A percentile compares a stretch with the other conserved stretches of the same genome.
Evolutionary conservation across 1,284 basidiomycete species (phyloP).

Genomic region (Pholiota adiposa): DNA sequence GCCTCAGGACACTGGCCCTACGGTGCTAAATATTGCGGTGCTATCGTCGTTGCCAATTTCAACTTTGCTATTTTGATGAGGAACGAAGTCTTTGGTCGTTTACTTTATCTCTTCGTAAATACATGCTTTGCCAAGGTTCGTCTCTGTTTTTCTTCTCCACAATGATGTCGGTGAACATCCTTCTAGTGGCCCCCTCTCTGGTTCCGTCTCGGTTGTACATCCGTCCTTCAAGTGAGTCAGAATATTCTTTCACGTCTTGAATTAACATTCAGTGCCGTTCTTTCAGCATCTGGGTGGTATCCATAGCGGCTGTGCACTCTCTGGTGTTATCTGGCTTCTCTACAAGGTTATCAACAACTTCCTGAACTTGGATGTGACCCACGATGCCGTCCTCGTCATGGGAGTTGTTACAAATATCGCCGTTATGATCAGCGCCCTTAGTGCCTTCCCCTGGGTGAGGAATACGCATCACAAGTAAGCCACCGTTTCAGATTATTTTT

Average conservation of each 20-base stretch:
- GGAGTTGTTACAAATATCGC: conserved; percentile 62
- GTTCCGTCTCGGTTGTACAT: conserved; percentile 72
- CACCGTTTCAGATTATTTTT: conserved; percentile 11
- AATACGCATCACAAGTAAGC: conserved; percentile 79
- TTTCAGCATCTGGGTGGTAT: conserved; percentile 74
- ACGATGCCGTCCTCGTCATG: conserved; percentile 58
- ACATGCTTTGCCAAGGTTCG: conserved; percentile 64
- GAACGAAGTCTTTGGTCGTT: conserved; percentile 60
- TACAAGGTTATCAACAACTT: conserved; percentile 63
- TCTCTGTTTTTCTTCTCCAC: background rate
- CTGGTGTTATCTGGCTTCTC: conserved; percentile 68
- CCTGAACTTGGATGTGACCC: conserved; percentile 47
- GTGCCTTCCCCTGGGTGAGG: conserved; percentile 74
- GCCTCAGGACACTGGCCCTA: conserved; percentile 70
- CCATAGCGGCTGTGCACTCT: conserved; percentile 73
- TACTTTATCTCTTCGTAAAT: conserved; percentile 57
- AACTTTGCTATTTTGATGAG: conserved; percentile 54
- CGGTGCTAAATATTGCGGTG: conserved; percentile 58
- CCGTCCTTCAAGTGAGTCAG: conserved; percentile 59
- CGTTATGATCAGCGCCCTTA: conserved; percentile 56
- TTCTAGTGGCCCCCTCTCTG: conserved; percentile 70
- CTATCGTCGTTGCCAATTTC: conserved; percentile 63
- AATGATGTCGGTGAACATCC: conserved; percentile 1
- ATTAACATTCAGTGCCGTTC: conserved; percentile 12
- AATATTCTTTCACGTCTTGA: background rate